Evolutionary conservation across 129 eudicot species (phyloP), one percentile per base, ranked within the genome.

Genomic region (Pittosporum tobira): DNA sequence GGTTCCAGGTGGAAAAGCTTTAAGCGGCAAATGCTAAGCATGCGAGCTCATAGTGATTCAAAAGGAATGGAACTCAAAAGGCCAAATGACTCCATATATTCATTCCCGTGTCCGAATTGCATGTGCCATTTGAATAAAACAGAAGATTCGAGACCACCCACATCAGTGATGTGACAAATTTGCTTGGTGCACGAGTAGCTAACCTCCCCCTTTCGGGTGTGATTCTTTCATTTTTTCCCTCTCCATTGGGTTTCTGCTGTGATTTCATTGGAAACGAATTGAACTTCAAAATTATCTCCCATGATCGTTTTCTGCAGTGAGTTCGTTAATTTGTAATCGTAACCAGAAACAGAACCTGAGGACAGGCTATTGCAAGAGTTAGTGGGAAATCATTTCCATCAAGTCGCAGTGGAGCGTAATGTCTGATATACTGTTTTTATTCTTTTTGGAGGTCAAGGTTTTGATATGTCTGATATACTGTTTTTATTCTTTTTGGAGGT

Each of bases 81-180:
- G 49, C 91, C 89, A 18, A 73, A 75, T 3, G 96, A 83, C 65
- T 91, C 99, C 0, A 71, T 87, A 69, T 91, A 91, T 78, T 87
- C 96, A n/a, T 78, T 86, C 58, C 99, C 99, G 10, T 91, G 99
- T 63, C 99, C 99, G 37, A 88, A 87, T 69, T 91, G 99, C 87
- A 91, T 91, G 99, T 87, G 99, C 64, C 88, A 72, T 70, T 58
- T 60, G 38, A 91, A 86, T 68, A 91, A 62, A 75, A 76, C 96
- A 24, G 81, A 82, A 51, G 89, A 78, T 63, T 79, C 85, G 21
- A 82, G 66, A 79, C 28, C 82, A 72, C 47, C 80, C 37, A 61
- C 85, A 57, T 66, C 77, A 40, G 72, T 36, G 25, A 74, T 78
- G 21, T 75, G 80, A 85, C 22, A 64, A 23, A 43, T 50, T 43